Evolutionary conservation across 345 rosid species (phyloP).

Genomic region (Camelina laxa): DNA sequence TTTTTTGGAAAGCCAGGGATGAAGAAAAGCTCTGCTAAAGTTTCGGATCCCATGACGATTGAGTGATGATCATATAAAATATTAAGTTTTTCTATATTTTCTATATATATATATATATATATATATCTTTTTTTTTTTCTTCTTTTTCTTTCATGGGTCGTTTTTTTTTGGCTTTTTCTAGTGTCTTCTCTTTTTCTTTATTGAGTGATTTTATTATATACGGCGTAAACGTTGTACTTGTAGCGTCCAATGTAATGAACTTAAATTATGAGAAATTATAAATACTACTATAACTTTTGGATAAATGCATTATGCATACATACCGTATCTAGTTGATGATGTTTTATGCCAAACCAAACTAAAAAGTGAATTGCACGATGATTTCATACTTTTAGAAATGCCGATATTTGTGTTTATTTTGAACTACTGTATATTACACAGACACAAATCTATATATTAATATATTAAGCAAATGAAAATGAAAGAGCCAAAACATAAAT

Average conservation of each 20-base stretch:
- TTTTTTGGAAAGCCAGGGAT: conserved; percentile 26
- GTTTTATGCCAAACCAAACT: conserved; percentile 21
- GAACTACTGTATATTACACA: neutral
- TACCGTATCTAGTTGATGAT: conserved; percentile 3
- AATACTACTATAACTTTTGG: neutral
- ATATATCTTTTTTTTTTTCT: neutral
- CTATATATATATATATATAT: neutral
- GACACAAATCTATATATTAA: neutral
- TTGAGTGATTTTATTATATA: neutral
- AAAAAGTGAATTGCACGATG: neutral
- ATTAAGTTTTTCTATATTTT: neutral
- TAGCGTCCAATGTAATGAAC: conserved; percentile 12
- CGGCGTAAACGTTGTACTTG: conserved; percentile 34
- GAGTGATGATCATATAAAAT: conserved; percentile 7
- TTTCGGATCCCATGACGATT: conserved; percentile 42
- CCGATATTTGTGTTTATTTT: no score
- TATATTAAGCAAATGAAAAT: no score
- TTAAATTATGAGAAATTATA: conserved; percentile 9
- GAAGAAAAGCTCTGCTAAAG: conserved; percentile 46
- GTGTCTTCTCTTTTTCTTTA: conserved; percentile 10
- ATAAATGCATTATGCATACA: neutral
- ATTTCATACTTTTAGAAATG: neutral
- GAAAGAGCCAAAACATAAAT: neutral
- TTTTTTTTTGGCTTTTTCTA: neutral
- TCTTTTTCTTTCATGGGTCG: neutral